Evolutionary conservation across 257 asterid genomes (phyloP), one percentile per base, ranked within the genome.

Genomic region (Penstemon davidsonii): DNA sequence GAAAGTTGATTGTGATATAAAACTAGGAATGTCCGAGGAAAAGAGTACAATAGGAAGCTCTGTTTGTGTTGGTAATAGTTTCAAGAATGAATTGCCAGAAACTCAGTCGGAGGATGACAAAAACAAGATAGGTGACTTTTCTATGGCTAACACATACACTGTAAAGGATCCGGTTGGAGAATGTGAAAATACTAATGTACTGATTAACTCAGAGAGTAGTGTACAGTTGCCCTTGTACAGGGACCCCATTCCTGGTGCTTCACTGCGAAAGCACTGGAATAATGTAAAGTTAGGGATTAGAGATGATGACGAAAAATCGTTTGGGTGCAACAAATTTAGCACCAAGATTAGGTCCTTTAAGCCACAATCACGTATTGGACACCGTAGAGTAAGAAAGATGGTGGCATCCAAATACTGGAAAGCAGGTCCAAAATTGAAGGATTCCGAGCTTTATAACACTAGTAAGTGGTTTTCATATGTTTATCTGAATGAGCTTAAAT

Each of bases 241-340:
- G 84, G 87, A 84, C 71, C 80, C 79, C 66, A 50, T 82, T 82
- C 78, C 80, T 72, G 78, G 69, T 68, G 83, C 85, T 84, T 75
- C 79, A 55, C 67, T 80, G 75, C 85, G 76, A 60, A 90, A 86
- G 88, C 95, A 59, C 68, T 76, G 88, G 87, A 81, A 73, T 64
- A 75, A 66, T 87, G 96, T 94, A 84, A 84, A 91, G 62, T 73
- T 94, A 94, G 97, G 95, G 77, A 79, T 75, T 94, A 94, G 95
- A 81, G 96, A 91, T 88, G 97, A 91, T 83, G 97, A 86, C 82
- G 96, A 94, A 62, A 91, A 94, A 80, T 94, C 80, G 79, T 85
- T 80, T 67, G 78, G 96, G 84, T 91, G 86, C 88, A 83, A 82
- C 60, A 84, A 75, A 66, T 59, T 62, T 51, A 67, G 86, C 91